These are phyloP conservation scores for Cubamyces sp. DNA, from an alignment of 768 basidiomycete genomes.

Conservation along the genomic window DNA sequence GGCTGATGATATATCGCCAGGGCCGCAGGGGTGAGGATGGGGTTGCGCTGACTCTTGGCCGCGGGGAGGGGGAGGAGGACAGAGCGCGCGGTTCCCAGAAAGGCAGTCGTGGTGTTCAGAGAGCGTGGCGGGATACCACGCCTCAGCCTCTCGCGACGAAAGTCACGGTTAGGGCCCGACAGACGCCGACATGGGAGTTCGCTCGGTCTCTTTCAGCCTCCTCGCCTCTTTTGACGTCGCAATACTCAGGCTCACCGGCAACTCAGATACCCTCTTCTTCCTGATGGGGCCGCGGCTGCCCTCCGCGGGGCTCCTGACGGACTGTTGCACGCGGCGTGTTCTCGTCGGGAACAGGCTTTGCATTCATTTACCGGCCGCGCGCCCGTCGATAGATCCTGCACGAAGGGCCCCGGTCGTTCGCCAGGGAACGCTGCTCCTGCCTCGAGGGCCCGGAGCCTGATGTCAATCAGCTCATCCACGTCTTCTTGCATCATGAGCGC, in stretches of 20 bases:
- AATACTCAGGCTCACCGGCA: slow-evolving; percentile 21
- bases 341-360: slow-evolving; percentile 20
- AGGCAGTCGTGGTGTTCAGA: slow-evolving; percentile 19
- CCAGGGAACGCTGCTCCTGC: slow-evolving; percentile 17
- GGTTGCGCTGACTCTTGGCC: neutral
- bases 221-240: slow-evolving; percentile 1
- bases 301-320: slow-evolving; percentile 7
- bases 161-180: slow-evolving; percentile 6
- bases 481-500: slow-evolving; percentile 27
- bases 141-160: neutral
- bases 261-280: slow-evolving; percentile 20
- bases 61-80: neutral
- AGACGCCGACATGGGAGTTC: slow-evolving; percentile 11
- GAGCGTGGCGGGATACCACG: slow-evolving; percentile 3
- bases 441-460: slow-evolving; percentile 24
- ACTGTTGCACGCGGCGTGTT: slow-evolving; percentile 9
- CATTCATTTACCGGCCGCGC: slow-evolving; percentile 19
- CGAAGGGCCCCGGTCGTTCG: slow-evolving; percentile 13
- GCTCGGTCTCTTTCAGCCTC: slow-evolving; percentile 17
- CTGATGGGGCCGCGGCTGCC: slow-evolving; percentile 2
- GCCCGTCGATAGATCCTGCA: slow-evolving; percentile 2
- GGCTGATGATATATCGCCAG: no score
- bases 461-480: slow-evolving; percentile 26
- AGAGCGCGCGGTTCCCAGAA: slow-evolving; percentile 11
- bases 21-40: no score